Evolutionary conservation across 78 protist genomes (phyloP), one percentile per base, ranked within the genome.

Genomic region (Tieghemostelium lacteum): DNA sequence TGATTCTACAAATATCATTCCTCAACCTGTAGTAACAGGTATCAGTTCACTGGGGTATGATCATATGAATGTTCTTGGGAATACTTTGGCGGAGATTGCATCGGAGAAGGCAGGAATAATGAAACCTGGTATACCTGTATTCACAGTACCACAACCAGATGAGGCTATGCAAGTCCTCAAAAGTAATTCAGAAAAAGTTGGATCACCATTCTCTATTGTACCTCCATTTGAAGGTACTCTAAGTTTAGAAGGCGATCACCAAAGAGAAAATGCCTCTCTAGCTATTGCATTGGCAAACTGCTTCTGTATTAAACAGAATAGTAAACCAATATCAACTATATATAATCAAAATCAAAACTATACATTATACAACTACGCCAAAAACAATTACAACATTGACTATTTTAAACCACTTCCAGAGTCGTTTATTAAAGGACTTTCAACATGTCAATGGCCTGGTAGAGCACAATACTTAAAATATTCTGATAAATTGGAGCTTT

Each of bases 41-140:
- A 62, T 95, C 50, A 58, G 85, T 16, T 45, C 94, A 12, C 20
- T 96, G 1, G 98, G 97, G 0, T 52, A 61, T n/a, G 98, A 96
- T 37, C 95, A 94, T 62, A 40, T 80, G 75, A 73, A 73, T 58
- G 83, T 96, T 19, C 75, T 96, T 17, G 98, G 98, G 2, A 17
- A 88, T 60, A 95, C 97, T n/a, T 24, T 96, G 1, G n/a, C 33
- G 5, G 73, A 77, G 36, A 96, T 96, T 33, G 97, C 98, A 0
- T 5, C 2, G 2, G 96, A 96, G 26, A 96, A 96, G 45, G 96
- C 97, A 22, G 97, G 98, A 17, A 96, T 96, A 28, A 71, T 93
- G 67, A 94, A 95, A 74, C 8, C 4, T 0, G 71, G 31, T 31
- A 62, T 92, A 19, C 96, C 95, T 34, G 10, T 57, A 50, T 54